Conservation (phyloP, 1,284 basidiomycete genomes). For the Cronartium quercuum region DNA sequence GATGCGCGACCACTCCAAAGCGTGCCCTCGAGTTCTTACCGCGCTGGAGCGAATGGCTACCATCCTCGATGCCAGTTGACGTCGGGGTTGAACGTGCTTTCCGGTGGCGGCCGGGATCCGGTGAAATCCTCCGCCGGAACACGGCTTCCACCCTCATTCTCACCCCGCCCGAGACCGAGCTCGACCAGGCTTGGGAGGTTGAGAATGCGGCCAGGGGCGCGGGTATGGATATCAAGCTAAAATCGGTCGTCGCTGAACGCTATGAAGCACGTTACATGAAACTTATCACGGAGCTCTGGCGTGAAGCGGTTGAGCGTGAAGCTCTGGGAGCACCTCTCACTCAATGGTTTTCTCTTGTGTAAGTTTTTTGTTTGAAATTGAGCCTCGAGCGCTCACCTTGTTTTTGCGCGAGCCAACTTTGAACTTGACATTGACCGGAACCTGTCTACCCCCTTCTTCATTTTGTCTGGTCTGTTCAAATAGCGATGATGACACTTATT, state of each 20-base stretch:
- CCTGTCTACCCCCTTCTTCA: neutral
- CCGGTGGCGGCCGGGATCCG: conserved; percentile 1
- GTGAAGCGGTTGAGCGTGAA: conserved; percentile 37
- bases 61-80: conserved; percentile 7
- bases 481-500: conserved; percentile 46
- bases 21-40: conserved; percentile 43
- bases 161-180: conserved; percentile 42
- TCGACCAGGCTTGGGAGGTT: conserved; percentile 41
- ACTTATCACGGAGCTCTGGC: conserved; percentile 43
- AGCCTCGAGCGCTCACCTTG: no score
- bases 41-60: conserved; percentile 44
- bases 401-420: no score
- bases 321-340: conserved; percentile 39
- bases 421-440: no score
- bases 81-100: conserved; percentile 30
- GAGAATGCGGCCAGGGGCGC: conserved; percentile 42
- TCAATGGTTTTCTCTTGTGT: conserved; percentile 45
- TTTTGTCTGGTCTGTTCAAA: neutral
- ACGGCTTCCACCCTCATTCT: conserved; percentile 40
- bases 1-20: conserved; percentile 44
- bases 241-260: conserved; percentile 40
- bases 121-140: conserved; percentile 32
- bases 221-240: conserved; percentile 42
- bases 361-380: conserved; percentile 5
- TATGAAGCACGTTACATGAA: conserved; percentile 44